Conservation (phyloP, 2,329 filamentous ascomycete genomes). For the Penicillium oxalicum region DNA sequence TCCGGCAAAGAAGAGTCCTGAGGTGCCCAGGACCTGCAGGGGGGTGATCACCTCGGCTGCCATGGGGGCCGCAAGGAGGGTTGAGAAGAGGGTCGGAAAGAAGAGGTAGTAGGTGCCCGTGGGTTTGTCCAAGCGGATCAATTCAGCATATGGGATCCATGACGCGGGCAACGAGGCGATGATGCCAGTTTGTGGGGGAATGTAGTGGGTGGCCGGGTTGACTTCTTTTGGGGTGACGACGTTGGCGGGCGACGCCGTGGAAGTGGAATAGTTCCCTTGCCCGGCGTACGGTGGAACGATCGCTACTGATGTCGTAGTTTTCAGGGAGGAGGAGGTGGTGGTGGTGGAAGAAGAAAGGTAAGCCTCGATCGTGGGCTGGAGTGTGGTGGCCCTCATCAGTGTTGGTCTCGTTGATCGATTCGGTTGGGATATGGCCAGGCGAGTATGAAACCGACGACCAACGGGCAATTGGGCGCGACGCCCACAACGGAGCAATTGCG, state of each 20-base stretch:
- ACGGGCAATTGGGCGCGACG: slow-evolving; percentile 1
- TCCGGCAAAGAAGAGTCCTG: slow-evolving; percentile 37
- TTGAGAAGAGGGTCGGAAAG: slow-evolving; percentile 48
- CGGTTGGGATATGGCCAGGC: slow-evolving; percentile 1
- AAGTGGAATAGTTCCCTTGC: slow-evolving; percentile 7
- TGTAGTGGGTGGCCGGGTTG: slow-evolving; percentile 32
- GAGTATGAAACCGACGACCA: slow-evolving; percentile 3
- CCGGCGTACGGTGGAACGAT: slow-evolving; percentile 3
- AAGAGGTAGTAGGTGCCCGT: slow-evolving; percentile 50
- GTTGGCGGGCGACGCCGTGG: neutral
- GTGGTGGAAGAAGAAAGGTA: neutral
- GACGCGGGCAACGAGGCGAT: slow-evolving; percentile 43
- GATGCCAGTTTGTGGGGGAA: slow-evolving; percentile 42
- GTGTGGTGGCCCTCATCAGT: too few relatives aligned
- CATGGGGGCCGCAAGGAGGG: slow-evolving; percentile 39
- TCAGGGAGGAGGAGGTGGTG: neutral
- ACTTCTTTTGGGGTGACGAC: slow-evolving; percentile 2
- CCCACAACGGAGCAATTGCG: slow-evolving; percentile 8
- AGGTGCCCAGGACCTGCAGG: slow-evolving; percentile 34
- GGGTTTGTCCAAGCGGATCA: slow-evolving; percentile 49
- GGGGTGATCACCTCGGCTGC: slow-evolving; percentile 25
- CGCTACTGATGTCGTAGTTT: neutral
- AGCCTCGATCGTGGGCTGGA: too few relatives aligned
- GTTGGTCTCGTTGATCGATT: neutral
- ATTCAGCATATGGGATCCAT: slow-evolving; percentile 52